A percentile compares a stretch with the other conserved stretches of the same genome.
Conservation (phyloP, 2,329 filamentous ascomycete genomes). For the Rutstroemia sydowiana region DNA sequence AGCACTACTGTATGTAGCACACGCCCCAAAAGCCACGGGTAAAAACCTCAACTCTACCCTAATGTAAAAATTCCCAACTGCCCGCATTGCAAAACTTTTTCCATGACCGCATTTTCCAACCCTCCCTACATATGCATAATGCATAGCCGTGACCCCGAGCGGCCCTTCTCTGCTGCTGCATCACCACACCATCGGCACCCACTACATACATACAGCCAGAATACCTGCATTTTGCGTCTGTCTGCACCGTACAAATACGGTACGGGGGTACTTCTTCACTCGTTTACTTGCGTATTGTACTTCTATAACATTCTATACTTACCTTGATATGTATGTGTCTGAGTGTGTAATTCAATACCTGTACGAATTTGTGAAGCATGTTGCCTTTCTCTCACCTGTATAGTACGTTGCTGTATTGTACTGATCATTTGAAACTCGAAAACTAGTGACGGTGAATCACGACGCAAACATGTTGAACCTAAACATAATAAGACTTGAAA, state of each 20-base stretch:
- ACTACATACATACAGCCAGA: background rate
- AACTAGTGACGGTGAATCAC: too few relatives aligned
- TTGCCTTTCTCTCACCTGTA: too few relatives aligned
- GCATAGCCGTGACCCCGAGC: background rate
- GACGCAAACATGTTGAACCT: too few relatives aligned
- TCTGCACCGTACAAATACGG: background rate
- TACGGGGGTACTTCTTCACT: background rate
- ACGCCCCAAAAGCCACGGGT: too few relatives aligned
- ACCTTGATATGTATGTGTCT: background rate
- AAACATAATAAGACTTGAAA: too few relatives aligned
- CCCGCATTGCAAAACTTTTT: background rate
- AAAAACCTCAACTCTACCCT: too few relatives aligned
- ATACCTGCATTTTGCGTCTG: background rate
- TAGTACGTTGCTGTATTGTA: too few relatives aligned
- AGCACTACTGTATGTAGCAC: too few relatives aligned
- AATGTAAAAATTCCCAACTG: too few relatives aligned
- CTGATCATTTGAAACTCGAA: too few relatives aligned
- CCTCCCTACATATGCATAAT: background rate
- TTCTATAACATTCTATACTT: too few relatives aligned
- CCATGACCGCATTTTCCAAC: background rate
- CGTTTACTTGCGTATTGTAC: background rate
- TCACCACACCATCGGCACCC: background rate
- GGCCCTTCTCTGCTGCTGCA: background rate
- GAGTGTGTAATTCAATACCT: background rate
- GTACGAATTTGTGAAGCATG: background rate